Evolutionary conservation across 1,284 basidiomycete species (phyloP), one percentile per base, ranked within the genome.

Genomic region (Microbotryum scabiosae): DNA sequence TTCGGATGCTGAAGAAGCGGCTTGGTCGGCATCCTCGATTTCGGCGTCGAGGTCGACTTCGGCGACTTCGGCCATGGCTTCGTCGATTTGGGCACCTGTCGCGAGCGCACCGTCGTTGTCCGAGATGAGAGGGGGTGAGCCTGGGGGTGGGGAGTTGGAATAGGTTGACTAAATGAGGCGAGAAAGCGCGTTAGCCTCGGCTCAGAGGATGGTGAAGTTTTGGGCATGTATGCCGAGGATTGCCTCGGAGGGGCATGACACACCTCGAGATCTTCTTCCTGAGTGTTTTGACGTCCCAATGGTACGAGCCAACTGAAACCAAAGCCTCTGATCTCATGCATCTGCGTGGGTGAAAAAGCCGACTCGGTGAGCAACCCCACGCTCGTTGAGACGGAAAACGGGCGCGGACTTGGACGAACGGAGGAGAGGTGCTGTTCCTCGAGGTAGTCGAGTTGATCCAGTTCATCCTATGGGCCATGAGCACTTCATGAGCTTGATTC

Each of bases 251-350:
- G 25, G 18, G 16, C 30, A 20, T 16, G 26, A 25, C 61, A 32
- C 26, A 65, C 66, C 45, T 59, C 63, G 5, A 45, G 59, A 7
- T 67, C 66, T 18, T 67, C 66, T 23, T 67, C 66, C 48, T 64
- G 60, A 4, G 66, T 67, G 51, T 56, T 53, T 21, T 60, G 63
- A 5, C 61, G 45, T 4, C 66, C 66, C 21, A 67, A 54, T 2
- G 66, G 66, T 12, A 67, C 53, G 44, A 67, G 59, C 63, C 63
- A 67, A 7, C 53, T 21, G 49, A 61, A 54, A 9, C 66, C 66
- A 47, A 57, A 64, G 20, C 57, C 51, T 20, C 59, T 56, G 1
- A 51, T 51, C 5, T 67, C 63, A 43, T 21, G 28, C 32, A 21
- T 46, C 51, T 52, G 28, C 44, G 43, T 36, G 10, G 16, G 25